These are phyloP conservation scores for Tuber brumale DNA, from an alignment of 495 filamentous ascomycete species.

Conservation along the genomic window DNA sequence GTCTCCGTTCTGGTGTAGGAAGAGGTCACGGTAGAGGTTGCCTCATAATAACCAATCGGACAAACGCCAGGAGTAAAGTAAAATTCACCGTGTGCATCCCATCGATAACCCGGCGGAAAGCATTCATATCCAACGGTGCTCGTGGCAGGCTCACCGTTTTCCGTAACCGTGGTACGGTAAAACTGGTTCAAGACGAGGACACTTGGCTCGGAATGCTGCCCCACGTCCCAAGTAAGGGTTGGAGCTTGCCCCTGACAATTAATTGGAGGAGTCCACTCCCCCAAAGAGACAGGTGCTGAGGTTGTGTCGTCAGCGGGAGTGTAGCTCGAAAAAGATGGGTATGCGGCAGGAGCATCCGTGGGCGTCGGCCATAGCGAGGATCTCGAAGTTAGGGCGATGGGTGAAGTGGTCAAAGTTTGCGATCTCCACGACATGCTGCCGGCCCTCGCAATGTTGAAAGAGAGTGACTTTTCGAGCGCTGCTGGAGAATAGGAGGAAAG, in stretches of 20 bases:
- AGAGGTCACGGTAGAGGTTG: background rate
- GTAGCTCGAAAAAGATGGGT: background rate
- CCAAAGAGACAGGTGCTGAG: background rate
- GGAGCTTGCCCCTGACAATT: background rate
- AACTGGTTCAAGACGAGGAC: background rate
- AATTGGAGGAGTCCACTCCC: background rate
- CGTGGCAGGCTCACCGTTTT: background rate
- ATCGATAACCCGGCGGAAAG: background rate
- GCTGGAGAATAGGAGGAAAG: background rate
- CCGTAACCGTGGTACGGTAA: background rate
- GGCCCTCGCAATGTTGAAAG: background rate
- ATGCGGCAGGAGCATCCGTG: background rate
- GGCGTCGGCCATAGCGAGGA: background rate
- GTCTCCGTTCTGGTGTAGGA: background rate
- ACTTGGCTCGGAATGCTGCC: background rate
- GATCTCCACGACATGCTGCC: background rate
- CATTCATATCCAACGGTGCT: constrained; percentile 1
- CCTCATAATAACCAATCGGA: background rate
- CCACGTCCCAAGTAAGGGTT: background rate
- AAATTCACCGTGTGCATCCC: background rate
- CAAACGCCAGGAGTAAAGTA: constrained; percentile 3
- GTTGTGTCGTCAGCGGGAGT: background rate
- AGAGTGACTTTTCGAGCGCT: background rate
- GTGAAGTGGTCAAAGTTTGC: background rate
- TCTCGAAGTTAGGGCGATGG: background rate